Evolutionary conservation across 2,329 filamentous ascomycete species (phyloP).

Genomic region (Epichloe amarillans): DNA sequence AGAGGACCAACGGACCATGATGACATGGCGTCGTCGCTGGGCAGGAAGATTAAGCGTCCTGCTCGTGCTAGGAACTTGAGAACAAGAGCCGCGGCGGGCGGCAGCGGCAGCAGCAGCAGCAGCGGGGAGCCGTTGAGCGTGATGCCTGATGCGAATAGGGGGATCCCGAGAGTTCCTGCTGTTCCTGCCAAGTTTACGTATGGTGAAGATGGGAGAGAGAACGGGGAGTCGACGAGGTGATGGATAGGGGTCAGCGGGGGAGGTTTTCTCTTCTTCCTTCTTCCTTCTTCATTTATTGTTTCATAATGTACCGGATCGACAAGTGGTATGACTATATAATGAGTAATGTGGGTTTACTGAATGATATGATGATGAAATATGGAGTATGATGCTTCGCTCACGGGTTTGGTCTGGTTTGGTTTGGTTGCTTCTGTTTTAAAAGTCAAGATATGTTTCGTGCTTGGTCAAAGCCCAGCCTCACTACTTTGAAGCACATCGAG

Average conservation of each 20-base stretch:
- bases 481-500: too few relatives aligned
- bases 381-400: too few relatives aligned
- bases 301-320: too few relatives aligned
- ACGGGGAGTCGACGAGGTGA: conserved; percentile 13
- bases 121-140: conserved; percentile 22
- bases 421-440: not conserved
- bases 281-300: too few relatives aligned
- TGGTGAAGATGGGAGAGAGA: conserved; percentile 19
- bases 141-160: conserved; percentile 32
- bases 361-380: too few relatives aligned
- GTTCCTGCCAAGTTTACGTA: conserved; percentile 30
- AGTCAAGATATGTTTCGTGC: too few relatives aligned
- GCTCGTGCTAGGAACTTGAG: conserved; percentile 3
- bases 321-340: too few relatives aligned
- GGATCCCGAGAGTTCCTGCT: conserved; percentile 30
- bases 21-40: not conserved
- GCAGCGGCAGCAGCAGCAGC: not conserved
- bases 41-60: conserved; percentile 3
- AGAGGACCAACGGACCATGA: not conserved
- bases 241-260: not conserved
- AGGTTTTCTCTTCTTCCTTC: not conserved
- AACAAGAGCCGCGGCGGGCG: not conserved
- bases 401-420: not conserved
- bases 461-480: too few relatives aligned
- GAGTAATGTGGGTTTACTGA: too few relatives aligned